Base-by-base conservation (phyloP, 2,329 filamentous ascomycete genomes). In the Coniella lustricola region DNA sequence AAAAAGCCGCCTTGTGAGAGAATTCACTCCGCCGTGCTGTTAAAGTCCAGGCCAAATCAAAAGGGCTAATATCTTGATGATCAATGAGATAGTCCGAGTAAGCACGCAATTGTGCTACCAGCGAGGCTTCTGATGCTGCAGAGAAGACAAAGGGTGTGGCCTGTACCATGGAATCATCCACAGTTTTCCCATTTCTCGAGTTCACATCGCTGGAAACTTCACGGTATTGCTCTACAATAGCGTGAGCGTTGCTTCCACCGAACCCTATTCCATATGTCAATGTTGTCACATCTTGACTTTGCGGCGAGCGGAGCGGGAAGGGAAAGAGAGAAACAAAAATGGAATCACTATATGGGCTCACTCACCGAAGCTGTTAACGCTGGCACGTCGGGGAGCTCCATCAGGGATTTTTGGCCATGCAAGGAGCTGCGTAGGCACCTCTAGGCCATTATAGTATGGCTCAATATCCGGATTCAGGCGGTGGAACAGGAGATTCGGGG, bases 401-500 rank as follows among this genome's bases (percentile, higher is more conserved):
- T n/a, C n/a, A n/a, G n/a, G n/a, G n/a, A n/a, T n/a, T n/a, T n/a
- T n/a, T n/a, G n/a, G n/a, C n/a, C n/a, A n/a, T n/a, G n/a, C n/a
- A n/a, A n/a, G n/a, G n/a, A n/a, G n/a, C n/a, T n/a, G n/a, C 33
- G 33, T 35, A 7, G 33, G 33, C 10, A 35, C 14, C 14, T 35
- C 14, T 16, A 35, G 14, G 33, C 14, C 14, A n/a, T 16, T 3
- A n/a, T 35, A 35, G 33, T 14, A 35, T 4, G 33, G 33, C 14
- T 13, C 33, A 16, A 35, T n/a, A 14, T 35, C 14, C 17, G 33
- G 33, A n/a, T 13, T 3, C 12, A 35, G 33, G 10, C 14, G 10
- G 33, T n/a, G 12, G 41, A 70, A 62, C 9, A 64, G 62, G 3
- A 66, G 54, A 33, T 69, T 70, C 4, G 67, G 67, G 1, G 65